These are phyloP conservation scores for Lolium perenne DNA, from an alignment of 176 grass and related monocot genomes.

Conservation along the genomic window DNA sequence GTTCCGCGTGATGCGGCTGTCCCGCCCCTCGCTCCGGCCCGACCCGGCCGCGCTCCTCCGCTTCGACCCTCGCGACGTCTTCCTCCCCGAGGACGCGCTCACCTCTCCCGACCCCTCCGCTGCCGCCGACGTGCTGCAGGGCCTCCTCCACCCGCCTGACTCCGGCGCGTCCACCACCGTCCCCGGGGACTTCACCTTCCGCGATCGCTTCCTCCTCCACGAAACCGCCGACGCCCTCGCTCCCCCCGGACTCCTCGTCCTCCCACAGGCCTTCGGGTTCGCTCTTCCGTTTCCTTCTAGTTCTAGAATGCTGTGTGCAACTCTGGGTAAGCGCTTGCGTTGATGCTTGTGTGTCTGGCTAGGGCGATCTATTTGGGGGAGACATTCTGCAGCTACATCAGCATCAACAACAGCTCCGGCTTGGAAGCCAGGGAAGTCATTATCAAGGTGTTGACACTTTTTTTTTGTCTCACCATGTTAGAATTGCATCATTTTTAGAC, in stretches of 20 bases:
- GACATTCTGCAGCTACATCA: conserved; percentile 99
- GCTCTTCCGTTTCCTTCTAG: conserved; percentile 23
- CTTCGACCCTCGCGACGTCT: conserved; percentile 81
- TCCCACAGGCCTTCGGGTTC: conserved; percentile 90
- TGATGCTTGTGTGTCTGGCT: conserved; percentile 33
- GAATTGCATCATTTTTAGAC: neutral
- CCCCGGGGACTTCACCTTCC: conserved; percentile 82
- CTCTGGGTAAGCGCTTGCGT: conserved; percentile 13
- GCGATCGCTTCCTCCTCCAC: conserved; percentile 82
- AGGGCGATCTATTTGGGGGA: conserved; percentile 98
- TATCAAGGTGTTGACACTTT: conserved; percentile 71
- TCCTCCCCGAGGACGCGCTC: conserved; percentile 84
- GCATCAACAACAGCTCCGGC: conserved; percentile 97
- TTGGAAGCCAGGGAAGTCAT: conserved; percentile 83
- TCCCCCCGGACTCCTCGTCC: conserved; percentile 82
- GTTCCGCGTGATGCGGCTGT: conserved; percentile 96
- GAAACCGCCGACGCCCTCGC: conserved; percentile 82
- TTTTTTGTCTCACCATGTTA: neutral
- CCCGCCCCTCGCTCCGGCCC: conserved; percentile 82
- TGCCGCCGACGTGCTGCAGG: conserved; percentile 33
- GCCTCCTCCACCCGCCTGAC: conserved; percentile 46
- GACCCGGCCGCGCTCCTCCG: conserved; percentile 83
- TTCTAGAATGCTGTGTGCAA: conserved; percentile 8
- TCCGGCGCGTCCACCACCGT: conserved; percentile 34
- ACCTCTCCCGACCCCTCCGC: conserved; percentile 52